Evolutionary conservation across 176 grass and related monocot species (phyloP), one percentile per base, ranked within the genome.

Genomic region (Eremochloa ophiuroides): DNA sequence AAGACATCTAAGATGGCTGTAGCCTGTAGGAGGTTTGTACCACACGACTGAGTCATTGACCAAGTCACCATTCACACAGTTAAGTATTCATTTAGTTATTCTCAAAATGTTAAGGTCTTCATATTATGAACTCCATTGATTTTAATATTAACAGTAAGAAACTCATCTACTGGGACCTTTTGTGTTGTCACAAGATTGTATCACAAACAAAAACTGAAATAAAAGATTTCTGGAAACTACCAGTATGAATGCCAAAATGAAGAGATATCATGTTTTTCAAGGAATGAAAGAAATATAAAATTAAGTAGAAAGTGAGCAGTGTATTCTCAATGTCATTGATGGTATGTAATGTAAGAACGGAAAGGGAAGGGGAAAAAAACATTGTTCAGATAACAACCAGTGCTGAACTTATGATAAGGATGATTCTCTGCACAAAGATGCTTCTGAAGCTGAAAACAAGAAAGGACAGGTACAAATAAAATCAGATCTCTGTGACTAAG

Each of bases 371-470:
- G 10, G 66, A 11, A 48, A 65, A 23, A 75, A 23, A 35, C 65
- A 88, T 18, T 62, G 30, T 64, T 83, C 74, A 70, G 88, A 50
- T 67, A 71, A 86, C 61, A 27, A 99, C 96, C 96, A 29, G 96
- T 99, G 80, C 87, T 84, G 76, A 99, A 99, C 86, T 91, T 99
- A 85, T 99, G 93, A 88, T 93, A 99, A 68, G 96, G 96, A 73
- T 99, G 96, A 75, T 91, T 84, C 63, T 89, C 77, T 22, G 74
- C 93, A 73, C 69, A 93, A 86, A 99, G 82, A 87, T 99, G 92
- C 73, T 93, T 99, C 68, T 95, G 81, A 87, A 99, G 96, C 96
- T 99, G 93, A 91, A 82, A 90, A 42, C 30, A 87, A 76, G 48
- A 69, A 28, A 76, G 28, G 34, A 44, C 15, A 48, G 38, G 77